These are phyloP conservation scores for Suhomyces chickasaworum DNA, from an alignment of 1,139 yeast genomes.

Conservation along the genomic window DNA sequence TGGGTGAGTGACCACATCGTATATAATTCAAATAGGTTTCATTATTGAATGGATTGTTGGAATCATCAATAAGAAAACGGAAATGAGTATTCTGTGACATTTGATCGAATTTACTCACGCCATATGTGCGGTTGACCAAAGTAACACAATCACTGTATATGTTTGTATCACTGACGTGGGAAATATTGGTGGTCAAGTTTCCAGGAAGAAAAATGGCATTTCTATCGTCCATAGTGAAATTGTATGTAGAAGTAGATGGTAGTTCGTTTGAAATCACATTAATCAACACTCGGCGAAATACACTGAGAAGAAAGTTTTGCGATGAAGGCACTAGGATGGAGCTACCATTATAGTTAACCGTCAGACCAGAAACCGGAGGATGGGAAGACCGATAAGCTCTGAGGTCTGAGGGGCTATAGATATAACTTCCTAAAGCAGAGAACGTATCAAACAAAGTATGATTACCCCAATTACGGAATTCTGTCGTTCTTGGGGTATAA, in stretches of 20 bases:
- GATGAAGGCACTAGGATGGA: constrained; percentile 11
- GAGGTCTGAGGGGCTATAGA: constrained; percentile 34
- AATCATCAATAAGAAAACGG: constrained; percentile 40
- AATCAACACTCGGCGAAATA: constrained; percentile 44
- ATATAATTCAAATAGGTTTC: constrained; percentile 37
- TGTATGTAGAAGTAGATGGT: constrained; percentile 22
- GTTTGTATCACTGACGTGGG: constrained; percentile 9
- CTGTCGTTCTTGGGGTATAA: constrained; percentile 2
- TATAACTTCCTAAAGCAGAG: constrained; percentile 20
- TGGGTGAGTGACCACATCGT: constrained; percentile 61
- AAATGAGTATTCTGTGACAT: constrained; percentile 33
- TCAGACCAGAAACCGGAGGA: neutral
- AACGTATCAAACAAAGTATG: constrained; percentile 31
- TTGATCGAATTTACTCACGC: constrained; percentile 19
- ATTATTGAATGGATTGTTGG: constrained; percentile 32
- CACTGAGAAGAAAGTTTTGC: constrained; percentile 42
- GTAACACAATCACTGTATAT: constrained; percentile 10
- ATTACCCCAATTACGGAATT: constrained; percentile 26
- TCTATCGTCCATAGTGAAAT: constrained; percentile 24
- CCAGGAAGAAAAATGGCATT: constrained; percentile 23
- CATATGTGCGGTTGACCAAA: constrained; percentile 18
- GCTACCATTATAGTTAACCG: constrained; percentile 8
- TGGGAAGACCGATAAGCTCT: neutral
- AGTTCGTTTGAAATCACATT: constrained; percentile 34
- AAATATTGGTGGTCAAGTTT: constrained; percentile 11